Conservation (phyloP, 306 rosid species). For the Corylus heterophylla region DNA sequence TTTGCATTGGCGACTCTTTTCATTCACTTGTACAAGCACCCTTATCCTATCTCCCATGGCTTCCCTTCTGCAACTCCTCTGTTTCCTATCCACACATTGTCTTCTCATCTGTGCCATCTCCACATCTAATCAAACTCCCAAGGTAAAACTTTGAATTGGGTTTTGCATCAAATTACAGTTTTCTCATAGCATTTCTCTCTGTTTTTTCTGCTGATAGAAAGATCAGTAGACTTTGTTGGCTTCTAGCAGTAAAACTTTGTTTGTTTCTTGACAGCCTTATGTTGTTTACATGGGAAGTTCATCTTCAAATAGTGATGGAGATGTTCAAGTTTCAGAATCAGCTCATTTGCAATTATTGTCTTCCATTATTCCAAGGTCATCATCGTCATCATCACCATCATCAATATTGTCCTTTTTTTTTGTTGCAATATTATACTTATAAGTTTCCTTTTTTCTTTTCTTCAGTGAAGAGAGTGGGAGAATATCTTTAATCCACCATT, state of each 20-base stretch:
- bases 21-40: slow-evolving; percentile 11
- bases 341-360: slow-evolving; percentile 60
- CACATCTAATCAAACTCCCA: slow-evolving; percentile 52
- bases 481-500: slow-evolving; percentile 57
- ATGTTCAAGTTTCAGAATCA: slow-evolving; percentile 45
- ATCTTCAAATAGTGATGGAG: slow-evolving; percentile 41
- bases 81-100: slow-evolving; percentile 34
- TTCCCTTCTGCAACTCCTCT: slow-evolving; percentile 38
- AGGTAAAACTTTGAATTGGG: slow-evolving; percentile 48
- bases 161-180: neutral
- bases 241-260: slow-evolving; percentile 2
- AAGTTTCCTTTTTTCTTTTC: neutral
- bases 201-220: slow-evolving; percentile 17
- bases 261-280: slow-evolving; percentile 56
- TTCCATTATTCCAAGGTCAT: slow-evolving; percentile 54
- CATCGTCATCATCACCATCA: neutral
- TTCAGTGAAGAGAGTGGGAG: slow-evolving; percentile 66
- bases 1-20: slow-evolving; percentile 18
- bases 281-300: slow-evolving; percentile 90
- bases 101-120: slow-evolving; percentile 34
- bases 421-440: slow-evolving; percentile 1
- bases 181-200: neutral
- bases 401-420: neutral
- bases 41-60: slow-evolving; percentile 49
- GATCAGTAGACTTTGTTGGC: too few species aligned